Conservation (phyloP, 805 yeast species). For the Zygosaccharomyces pseudorouxii region DNA sequence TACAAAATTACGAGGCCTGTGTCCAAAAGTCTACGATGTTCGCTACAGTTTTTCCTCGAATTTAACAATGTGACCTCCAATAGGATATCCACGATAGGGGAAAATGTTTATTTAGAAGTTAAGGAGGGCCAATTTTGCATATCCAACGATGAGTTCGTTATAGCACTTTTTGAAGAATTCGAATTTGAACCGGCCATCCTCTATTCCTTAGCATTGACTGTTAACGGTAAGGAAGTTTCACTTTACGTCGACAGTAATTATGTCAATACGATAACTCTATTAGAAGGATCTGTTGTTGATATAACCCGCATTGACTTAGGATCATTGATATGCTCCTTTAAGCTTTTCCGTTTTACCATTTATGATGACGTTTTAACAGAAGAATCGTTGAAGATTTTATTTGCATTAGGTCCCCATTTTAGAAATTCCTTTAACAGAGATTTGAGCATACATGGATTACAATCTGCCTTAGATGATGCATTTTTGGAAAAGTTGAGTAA, state of each 20-base stretch:
- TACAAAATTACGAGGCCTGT: slow-evolving; percentile 17
- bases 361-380: slow-evolving; percentile 13
- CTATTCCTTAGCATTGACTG: slow-evolving; percentile 20
- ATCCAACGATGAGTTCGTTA: slow-evolving; percentile 29
- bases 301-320: slow-evolving; percentile 28
- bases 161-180: slow-evolving; percentile 28
- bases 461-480: slow-evolving; percentile 6
- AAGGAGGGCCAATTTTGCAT: slow-evolving; percentile 28
- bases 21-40: slow-evolving; percentile 11
- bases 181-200: slow-evolving; percentile 22
- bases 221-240: slow-evolving; percentile 13
- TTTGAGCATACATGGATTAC: slow-evolving; percentile 4
- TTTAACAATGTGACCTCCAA: slow-evolving; percentile 29
- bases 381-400: slow-evolving; percentile 10
- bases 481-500: slow-evolving; percentile 10
- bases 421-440: slow-evolving; percentile 6
- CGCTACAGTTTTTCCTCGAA: slow-evolving; percentile 31
- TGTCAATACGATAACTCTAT: slow-evolving; percentile 20
- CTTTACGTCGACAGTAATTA: slow-evolving; percentile 25
- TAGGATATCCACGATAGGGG: slow-evolving; percentile 27
- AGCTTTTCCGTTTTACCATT: slow-evolving; percentile 19
- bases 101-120: slow-evolving; percentile 27
- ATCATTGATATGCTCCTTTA: slow-evolving; percentile 33
- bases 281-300: slow-evolving; percentile 13
- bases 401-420: slow-evolving; percentile 10